Evolutionary conservation across 169 alveolate genomes (phyloP), one percentile per base, ranked within the genome.

Genomic region (Plasmodium cynomolgi): DNA sequence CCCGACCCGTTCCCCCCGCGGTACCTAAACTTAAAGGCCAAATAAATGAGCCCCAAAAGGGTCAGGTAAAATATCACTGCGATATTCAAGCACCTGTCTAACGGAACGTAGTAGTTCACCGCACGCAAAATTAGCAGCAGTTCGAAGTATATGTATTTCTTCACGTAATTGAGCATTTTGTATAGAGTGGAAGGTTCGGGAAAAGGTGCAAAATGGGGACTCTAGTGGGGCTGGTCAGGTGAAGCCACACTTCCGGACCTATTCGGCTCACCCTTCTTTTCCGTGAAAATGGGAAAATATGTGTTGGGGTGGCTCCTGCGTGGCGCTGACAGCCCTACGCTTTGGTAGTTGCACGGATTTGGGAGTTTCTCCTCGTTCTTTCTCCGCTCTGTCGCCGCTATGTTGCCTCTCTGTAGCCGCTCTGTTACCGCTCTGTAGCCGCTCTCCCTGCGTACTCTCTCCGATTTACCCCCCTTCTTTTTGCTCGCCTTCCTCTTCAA

Each of bases 91-190:
- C 20, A 17, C 7, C 8, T 58, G 81, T 44, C 68, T 88, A 88
- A 50, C 71, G 86, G 44, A 3, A 77, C 23, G 82, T 71, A 73
- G 33, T 58, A 58, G 50, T 88, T 88, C 73, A 88, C 37, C 39
- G 23, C 68, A n/a, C 68, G 84, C 29, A 88, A 58, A 20, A 75
- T 20, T 79, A 88, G 15, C 47, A 88, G 47, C 23, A 88, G 56
- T 37, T 88, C 94, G 72, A 88, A 56, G 62, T 79, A 88, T 54
- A 88, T 80, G 26, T 77, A 88, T 37, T 79, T 88, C 81, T 79
- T 88, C 62, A 88, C 41, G 68, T 20, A 26, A 62, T 79, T n/a
- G 31, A 75, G 44, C 94, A 88, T 88, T 7, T 79, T 79, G 54
- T 39, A 11, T 17, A 23, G 23, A 17, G 26, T 26, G 20, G 31